Percentiles rank a stretch among this genome's conserved stretches.
These are phyloP conservation scores for Solanum etuberosum DNA, from an alignment of 257 asterid species.

Conservation along the genomic window DNA sequence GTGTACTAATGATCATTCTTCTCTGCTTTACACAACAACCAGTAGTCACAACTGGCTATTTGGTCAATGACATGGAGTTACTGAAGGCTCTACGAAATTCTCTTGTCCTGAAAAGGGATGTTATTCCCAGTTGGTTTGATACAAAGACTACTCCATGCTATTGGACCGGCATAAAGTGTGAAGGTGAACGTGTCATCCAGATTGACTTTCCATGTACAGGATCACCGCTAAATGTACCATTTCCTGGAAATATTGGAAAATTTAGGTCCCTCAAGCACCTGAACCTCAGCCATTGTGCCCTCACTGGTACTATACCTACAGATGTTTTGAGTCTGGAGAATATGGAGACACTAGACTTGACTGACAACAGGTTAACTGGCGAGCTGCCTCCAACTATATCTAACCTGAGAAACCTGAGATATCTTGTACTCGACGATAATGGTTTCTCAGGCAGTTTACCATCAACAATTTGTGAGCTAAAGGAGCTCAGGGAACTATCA, in stretches of 20 bases:
- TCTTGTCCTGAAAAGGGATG: slow-evolving; percentile 11
- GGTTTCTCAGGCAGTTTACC: slow-evolving; percentile 47
- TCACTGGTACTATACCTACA: slow-evolving; percentile 35
- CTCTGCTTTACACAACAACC: slow-evolving; percentile 5
- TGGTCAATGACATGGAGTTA: slow-evolving; percentile 18
- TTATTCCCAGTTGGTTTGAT: slow-evolving; percentile 38
- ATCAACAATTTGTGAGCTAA: slow-evolving; percentile 32
- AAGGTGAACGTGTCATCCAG: slow-evolving; percentile 20
- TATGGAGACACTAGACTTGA: slow-evolving; percentile 45
- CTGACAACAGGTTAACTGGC: slow-evolving; percentile 43
- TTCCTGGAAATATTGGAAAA: slow-evolving; percentile 30
- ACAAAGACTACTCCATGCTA: slow-evolving; percentile 38
- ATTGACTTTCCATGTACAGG: slow-evolving; percentile 25
- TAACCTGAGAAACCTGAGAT: slow-evolving; percentile 25
- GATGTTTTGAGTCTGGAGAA: slow-evolving; percentile 39
- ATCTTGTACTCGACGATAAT: slow-evolving; percentile 54
- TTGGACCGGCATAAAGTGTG: slow-evolving; percentile 58
- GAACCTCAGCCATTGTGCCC: slow-evolving; percentile 49
- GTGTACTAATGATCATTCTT: slow-evolving; percentile 13
- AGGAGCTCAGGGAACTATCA: slow-evolving; percentile 42
- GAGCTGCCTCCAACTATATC: slow-evolving; percentile 25
- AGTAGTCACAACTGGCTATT: slow-evolving; percentile 8
- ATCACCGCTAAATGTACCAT: slow-evolving; percentile 32
- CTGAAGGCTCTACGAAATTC: slow-evolving; percentile 30
- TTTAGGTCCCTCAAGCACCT: slow-evolving; percentile 43